Conservation (phyloP, 164 flowering plant species). For the Nymphaea colorata region DNA sequence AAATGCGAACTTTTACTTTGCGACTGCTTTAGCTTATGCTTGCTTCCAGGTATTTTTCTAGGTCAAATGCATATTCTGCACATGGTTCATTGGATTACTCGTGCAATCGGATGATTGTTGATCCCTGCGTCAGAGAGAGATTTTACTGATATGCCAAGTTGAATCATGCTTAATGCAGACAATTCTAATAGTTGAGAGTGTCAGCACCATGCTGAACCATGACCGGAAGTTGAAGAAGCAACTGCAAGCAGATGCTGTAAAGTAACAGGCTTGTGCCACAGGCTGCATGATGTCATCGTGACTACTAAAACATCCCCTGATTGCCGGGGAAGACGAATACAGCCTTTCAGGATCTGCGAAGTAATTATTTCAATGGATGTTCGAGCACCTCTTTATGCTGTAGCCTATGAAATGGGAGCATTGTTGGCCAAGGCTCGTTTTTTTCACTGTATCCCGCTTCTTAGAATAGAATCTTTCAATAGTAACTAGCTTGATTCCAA, state of each 20-base stretch:
- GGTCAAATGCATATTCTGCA: neutral
- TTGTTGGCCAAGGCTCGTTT: no score
- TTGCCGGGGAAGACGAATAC: no score
- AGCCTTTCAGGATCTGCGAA: no score
- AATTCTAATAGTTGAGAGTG: slow-evolving; percentile 78
- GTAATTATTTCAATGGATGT: no score
- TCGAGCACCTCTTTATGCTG: no score
- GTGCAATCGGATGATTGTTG: neutral
- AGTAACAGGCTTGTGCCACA: neutral
- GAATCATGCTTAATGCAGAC: slow-evolving; percentile 36
- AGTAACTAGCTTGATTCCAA: no score
- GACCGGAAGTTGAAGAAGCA: slow-evolving; percentile 60
- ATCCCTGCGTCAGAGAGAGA: no score
- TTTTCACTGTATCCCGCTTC: no score
- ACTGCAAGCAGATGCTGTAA: neutral
- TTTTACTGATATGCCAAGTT: neutral
- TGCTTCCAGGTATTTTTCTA: slow-evolving; percentile 64
- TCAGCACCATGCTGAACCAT: slow-evolving; percentile 70
- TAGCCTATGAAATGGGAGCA: no score
- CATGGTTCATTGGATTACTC: neutral
- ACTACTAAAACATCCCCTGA: neutral
- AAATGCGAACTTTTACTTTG: slow-evolving; percentile 93
- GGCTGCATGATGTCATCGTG: neutral
- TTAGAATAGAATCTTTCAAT: no score
- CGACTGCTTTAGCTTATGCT: slow-evolving; percentile 85